Base-by-base conservation (phyloP, 257 asterid species). In the Penstemon newberryi region DNA sequence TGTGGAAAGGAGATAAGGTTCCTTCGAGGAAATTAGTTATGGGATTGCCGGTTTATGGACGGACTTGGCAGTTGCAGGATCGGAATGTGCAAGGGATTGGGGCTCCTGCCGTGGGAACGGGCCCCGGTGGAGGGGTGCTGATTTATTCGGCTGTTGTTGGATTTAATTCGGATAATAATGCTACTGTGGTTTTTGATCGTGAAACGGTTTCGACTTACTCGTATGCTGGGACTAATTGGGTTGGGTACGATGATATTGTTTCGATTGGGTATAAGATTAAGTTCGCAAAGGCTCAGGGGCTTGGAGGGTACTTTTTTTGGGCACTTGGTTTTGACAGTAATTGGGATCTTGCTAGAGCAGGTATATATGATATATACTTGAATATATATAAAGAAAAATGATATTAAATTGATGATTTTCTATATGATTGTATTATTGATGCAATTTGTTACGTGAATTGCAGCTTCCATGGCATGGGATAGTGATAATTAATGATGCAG, bases 261-360 rank as follows among this genome's bases (percentile, higher is more conserved):
- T 81, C 94, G 2, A 42, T 81, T 4, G 4, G 15, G 56, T 13
- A 72, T 7, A 87, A 83, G 81, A 58, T 85, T 8, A 74, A 70
- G 78, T 87, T 58, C 73, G 85, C 92, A 2, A 83, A 79, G 74
- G 75, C 70, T 8, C 84, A 81, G 66, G 84, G 83, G 2, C 82
- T 86, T 78, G 91, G 88, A 6, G 94, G 94, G 4, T 89, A 89
- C 78, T 86, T 89, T 72, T 85, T 86, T 33, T 86, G 94, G 94
- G 90, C 84, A 10, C 85, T 89, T 56, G 91, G 89, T 66, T 77
- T 54, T 62, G 85, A 83, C 73, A 83, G 79, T 66, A 72, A 81
- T 37, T 89, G 89, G 95, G 75, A 75, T 12, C 80, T 87, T 61
- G 83, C 95, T 49, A 77, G 61, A 74, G 75, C 90, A 80, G 90